Conservation (phyloP, 768 basidiomycete species). For the Termitomyces sp. region DNA sequence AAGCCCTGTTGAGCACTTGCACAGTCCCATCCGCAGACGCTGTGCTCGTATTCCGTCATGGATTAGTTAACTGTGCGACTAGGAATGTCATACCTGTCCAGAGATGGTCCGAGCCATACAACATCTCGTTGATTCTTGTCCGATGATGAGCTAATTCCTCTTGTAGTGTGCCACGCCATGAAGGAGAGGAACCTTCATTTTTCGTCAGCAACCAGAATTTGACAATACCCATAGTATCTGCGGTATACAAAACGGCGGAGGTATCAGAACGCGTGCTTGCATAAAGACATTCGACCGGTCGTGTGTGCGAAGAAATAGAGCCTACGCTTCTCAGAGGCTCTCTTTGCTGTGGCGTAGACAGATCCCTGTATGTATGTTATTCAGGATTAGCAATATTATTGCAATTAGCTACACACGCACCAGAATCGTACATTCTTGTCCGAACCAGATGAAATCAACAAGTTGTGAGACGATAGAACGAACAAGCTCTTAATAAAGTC, state of each 20-base stretch:
- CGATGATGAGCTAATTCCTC: conserved; percentile 71
- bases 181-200: conserved; percentile 29
- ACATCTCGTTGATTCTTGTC: conserved; percentile 77
- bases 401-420: conserved; percentile 38
- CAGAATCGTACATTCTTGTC: conserved; percentile 88
- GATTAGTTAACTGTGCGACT: neutral
- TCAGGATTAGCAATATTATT: neutral
- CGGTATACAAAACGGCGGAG: conserved; percentile 65
- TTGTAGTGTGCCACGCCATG: conserved; percentile 49
- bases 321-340: conserved; percentile 50
- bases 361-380: conserved; percentile 46
- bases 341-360: conserved; percentile 40
- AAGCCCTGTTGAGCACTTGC: conserved; percentile 50
- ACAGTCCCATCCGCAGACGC: conserved; percentile 90
- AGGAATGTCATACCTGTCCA: conserved; percentile 70
- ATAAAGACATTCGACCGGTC: conserved; percentile 80
- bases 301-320: conserved; percentile 78
- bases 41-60: conserved; percentile 25
- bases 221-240: conserved; percentile 90
- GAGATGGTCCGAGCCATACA: conserved; percentile 62
- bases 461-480: conserved; percentile 57
- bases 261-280: conserved; percentile 45
- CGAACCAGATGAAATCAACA: conserved; percentile 85
- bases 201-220: conserved; percentile 72
- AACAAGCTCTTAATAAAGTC: conserved; percentile 91